Evolutionary conservation across 169 alveolate genomes (phyloP), one percentile per base, ranked within the genome.

Genomic region (Cryptosporidium tyzzeri): DNA sequence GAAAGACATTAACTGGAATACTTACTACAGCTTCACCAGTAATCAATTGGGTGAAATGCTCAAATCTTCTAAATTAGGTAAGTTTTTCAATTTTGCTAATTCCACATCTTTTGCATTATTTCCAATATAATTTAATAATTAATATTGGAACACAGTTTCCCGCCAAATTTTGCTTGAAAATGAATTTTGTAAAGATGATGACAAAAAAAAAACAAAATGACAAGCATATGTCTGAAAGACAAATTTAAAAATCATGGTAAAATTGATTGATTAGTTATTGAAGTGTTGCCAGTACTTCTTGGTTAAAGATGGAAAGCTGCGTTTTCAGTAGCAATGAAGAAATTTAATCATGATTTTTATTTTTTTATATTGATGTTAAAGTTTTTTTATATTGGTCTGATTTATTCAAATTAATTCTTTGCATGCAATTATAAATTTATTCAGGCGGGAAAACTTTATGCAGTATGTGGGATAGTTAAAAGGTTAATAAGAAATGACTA

Each of bases 1-100:
- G 91, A 97, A 98, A 87, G 99, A 98, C 91, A 93, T 98, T 69
- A 94, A 97, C 2, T 98, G 98, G 98, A 97, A 97, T 86, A 97
- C 97, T 85, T 98, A 97, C 92, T 96, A 98, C 86, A 97, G 96
- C 68, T 95, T 98, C 97, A 94, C 97, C 51, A 89, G 95, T 9
- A 93, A 96, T 62, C 98, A 98, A 86, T 93, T 98, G 9, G 99
- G 99, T 37, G 99, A 97, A 85, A 93, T 97, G 37, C 96, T 96
- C 89, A 95, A 97, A 70, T 95, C 96, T 86, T 97, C 96, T 50
- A 96, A 95, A 92, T 93, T 96, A 92, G 99, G 97, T 59, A 93
- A 93, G 71, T 86, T 55, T 53, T 35, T 21, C 1, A 37, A 37
- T 35, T 5, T 35, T 53, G 3, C 5, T 37, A 69, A 91, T 58